Evolutionary conservation across 2,329 filamentous ascomycete species (phyloP), one percentile per base, ranked within the genome.

Genomic region (Colletotrichum gloeosporioides): DNA sequence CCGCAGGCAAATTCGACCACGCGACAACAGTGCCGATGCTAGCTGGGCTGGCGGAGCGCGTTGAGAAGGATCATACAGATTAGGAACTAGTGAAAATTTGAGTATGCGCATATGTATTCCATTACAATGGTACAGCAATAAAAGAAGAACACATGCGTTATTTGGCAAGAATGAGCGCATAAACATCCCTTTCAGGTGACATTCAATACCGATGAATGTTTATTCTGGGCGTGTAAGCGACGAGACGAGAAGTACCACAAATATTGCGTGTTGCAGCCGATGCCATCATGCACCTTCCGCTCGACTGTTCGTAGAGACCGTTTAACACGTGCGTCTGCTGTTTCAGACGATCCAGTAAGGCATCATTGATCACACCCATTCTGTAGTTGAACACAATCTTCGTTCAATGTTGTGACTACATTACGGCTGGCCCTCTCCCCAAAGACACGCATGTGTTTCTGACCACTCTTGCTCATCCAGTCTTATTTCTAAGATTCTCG

Each of bases 351-450:
- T 22, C 6, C 44, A 53, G 44, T 53, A 53, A 4, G 12, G 13
- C n/a, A 13, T 53, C 12, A 12, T 22, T 53, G 44, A 13, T 25
- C 16, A 22, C 44, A 53, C 6, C 44, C 4, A 53, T 53, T 53
- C 6, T 22, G 44, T 0, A 8, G 2, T 13, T 53, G 0, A 13
- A 25, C 44, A 1, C 0, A n/a, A 7, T 22, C 44, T 13, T 6
- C 8, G 9, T 53, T 53, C 44, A 53, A 13, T 12, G 3, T 22
- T 13, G n/a, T 53, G n/a, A 22, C 44, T 15, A 22, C 22, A 22
- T 22, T 22, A 22, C 22, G 22, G 22, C 22, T 22, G 22, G 22
- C 22, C 22, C 22, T 22, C 22, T 22, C 22, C 22, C 22, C 22
- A 22, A 22, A 3, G 22, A 53, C 44, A 53, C 44, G 13, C 10